These are phyloP conservation scores for Malania oleifera DNA, from an alignment of 164 flowering plant species.

Conservation along the genomic window DNA sequence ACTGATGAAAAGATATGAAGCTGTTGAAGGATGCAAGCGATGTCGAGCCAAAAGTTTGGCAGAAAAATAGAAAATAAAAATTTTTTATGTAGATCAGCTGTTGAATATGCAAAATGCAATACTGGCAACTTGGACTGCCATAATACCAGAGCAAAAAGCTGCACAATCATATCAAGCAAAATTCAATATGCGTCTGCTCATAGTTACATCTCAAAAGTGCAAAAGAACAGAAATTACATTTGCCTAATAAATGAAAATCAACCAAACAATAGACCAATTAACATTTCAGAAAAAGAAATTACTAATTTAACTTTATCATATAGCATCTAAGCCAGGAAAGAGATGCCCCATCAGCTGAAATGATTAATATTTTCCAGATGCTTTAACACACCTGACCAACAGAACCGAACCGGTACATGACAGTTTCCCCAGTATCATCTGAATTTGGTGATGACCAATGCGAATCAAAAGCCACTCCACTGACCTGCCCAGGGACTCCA, in stretches of 20 bases:
- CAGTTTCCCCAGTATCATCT: conserved; percentile 67
- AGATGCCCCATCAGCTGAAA: not conserved
- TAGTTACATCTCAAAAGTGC: too few relatives aligned
- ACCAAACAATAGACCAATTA: not conserved
- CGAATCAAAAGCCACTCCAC: conserved; percentile 97
- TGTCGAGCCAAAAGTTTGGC: not conserved
- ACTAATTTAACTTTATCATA: too few relatives aligned
- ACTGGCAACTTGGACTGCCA: too few relatives aligned
- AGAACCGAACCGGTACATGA: conserved; percentile 94
- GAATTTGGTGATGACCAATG: conserved; percentile 86
- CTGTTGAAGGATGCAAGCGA: not conserved
- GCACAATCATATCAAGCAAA: not conserved
- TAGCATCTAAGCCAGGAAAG: not conserved
- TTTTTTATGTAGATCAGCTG: too few relatives aligned
- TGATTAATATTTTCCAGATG: not conserved
- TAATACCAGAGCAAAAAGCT: too few relatives aligned
- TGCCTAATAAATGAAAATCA: not conserved
- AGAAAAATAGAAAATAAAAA: too few relatives aligned
- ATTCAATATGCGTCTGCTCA: not conserved
- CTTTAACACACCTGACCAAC: conserved; percentile 87
- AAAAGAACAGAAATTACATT: not conserved
- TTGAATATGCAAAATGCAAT: too few relatives aligned
- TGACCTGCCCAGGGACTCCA: conserved; percentile 55
- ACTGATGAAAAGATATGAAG: not conserved
- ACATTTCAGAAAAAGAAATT: not conserved